A percentile compares a stretch with the other conserved stretches of the same genome.
Evolutionary conservation across 352 stramenopile genomes (phyloP).

Genomic region (Phytophthora lateralis): DNA sequence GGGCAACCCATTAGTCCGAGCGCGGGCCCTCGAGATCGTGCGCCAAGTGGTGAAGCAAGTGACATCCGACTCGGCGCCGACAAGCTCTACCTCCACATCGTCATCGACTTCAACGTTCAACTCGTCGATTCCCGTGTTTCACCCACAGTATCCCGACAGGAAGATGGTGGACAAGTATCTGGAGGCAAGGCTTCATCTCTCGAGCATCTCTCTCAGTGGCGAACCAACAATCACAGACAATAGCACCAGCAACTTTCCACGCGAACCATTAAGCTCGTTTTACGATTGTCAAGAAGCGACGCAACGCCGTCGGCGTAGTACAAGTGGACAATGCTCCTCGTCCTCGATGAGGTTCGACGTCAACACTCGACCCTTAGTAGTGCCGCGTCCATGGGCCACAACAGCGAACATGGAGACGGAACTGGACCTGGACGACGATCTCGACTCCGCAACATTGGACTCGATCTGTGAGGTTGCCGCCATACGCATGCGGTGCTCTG

Average conservation of each 20-base stretch:
- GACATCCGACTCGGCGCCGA: conserved; percentile 26
- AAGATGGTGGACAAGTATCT: conserved; percentile 62
- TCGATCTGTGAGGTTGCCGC: conserved; percentile 65
- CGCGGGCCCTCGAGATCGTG: conserved; percentile 56
- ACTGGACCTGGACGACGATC: conserved; percentile 34
- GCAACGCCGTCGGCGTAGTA: conserved; percentile 22
- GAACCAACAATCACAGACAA: conserved; percentile 7
- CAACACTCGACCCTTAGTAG: conserved; percentile 1
- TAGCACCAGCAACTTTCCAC: conserved; percentile 2
- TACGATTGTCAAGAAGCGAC: conserved; percentile 18
- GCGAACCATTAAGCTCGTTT: conserved; percentile 15
- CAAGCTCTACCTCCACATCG: conserved; percentile 25
- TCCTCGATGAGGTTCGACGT: conserved; percentile 7
- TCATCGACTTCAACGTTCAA: conserved; percentile 20
- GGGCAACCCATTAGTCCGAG: conserved; percentile 48
- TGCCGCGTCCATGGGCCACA: conserved; percentile 26
- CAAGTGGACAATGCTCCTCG: conserved; percentile 27
- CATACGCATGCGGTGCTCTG: conserved; percentile 45
- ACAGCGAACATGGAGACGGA: conserved; percentile 31
- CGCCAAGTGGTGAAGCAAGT: conserved; percentile 55
- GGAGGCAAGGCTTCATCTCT: conserved; percentile 47
- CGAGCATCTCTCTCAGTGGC: conserved; percentile 28
- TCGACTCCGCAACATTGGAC: conserved; percentile 50
- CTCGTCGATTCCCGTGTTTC: conserved; percentile 23
- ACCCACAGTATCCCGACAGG: conserved; percentile 36